phyloP scores from a whole-genome alignment of 2,329 filamentous ascomycete species.

The Proliferodiscus dingleyae region DNA sequence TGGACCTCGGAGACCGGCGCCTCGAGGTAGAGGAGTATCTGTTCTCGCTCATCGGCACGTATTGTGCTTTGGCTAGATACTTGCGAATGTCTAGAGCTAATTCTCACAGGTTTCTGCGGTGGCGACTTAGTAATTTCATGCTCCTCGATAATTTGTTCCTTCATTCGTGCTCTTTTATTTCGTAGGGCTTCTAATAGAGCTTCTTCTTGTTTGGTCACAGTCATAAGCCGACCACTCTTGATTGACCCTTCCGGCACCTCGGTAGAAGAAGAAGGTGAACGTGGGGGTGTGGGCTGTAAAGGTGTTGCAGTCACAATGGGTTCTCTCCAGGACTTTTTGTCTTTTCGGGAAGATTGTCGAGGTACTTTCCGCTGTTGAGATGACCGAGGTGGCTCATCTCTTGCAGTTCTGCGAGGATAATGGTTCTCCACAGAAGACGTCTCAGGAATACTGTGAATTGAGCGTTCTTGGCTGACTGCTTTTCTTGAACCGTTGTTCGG shows the following conservation, averaged over 20 bases:
- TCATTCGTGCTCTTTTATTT: slow-evolving; percentile 42
- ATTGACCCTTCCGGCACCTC: slow-evolving; percentile 16
- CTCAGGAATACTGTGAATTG: slow-evolving; percentile 19
- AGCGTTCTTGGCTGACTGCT: not conserved
- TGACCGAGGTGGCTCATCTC: not conserved
- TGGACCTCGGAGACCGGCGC: slow-evolving; percentile 18
- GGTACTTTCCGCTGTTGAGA: not conserved
- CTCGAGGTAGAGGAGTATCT: slow-evolving; percentile 27
- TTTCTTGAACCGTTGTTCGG: slow-evolving; percentile 6
- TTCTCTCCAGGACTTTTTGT: slow-evolving; percentile 6
- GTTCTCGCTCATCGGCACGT: slow-evolving; percentile 13
- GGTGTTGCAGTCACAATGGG: slow-evolving; percentile 12
- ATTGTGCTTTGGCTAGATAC: slow-evolving; percentile 19
- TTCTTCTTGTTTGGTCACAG: slow-evolving; percentile 49
- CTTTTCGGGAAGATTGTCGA: not conserved
- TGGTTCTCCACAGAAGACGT: slow-evolving; percentile 1
- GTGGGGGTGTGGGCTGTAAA: slow-evolving; percentile 26
- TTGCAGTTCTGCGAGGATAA: not conserved
- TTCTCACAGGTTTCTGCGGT: slow-evolving; percentile 10
- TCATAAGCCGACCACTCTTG: slow-evolving; percentile 36
- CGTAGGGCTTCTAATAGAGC: slow-evolving; percentile 46
- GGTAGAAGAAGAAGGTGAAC: slow-evolving; percentile 27
- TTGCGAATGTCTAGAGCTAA: not conserved
- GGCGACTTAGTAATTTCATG: slow-evolving; percentile 25
- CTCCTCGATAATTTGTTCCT: slow-evolving; percentile 35